Percentiles rank a stretch among this genome's conserved stretches.
phyloP scores from a whole-genome alignment of 2,329 filamentous ascomycete species.

The Fusarium succisae region DNA sequence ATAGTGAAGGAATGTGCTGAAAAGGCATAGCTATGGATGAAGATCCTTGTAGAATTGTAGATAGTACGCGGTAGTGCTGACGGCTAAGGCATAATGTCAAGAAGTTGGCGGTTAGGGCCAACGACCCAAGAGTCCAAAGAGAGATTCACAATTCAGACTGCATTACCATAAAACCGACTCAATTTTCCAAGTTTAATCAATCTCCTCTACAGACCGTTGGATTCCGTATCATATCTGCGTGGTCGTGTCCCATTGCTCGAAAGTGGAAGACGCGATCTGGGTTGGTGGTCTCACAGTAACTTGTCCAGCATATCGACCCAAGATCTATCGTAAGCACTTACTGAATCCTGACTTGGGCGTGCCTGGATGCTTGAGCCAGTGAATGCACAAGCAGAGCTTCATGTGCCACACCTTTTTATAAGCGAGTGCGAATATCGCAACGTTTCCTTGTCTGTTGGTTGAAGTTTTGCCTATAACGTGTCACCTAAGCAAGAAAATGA shows the following conservation, averaged over 20 bases:
- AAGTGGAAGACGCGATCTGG: too few species aligned
- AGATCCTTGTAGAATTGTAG: not conserved
- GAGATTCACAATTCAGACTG: not conserved
- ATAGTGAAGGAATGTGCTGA: too few species aligned
- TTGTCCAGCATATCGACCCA: not conserved
- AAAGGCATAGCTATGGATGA: not conserved
- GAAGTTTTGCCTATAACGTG: fast-evolving
- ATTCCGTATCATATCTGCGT: not conserved
- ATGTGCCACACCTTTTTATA: not conserved
- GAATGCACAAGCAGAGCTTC: not conserved
- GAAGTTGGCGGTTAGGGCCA: not conserved
- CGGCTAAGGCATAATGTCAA: not conserved
- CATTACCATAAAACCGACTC: not conserved
- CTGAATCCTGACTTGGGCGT: too few species aligned
- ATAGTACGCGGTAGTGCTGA: not conserved
- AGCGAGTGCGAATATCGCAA: not conserved
- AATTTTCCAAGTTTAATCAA: not conserved
- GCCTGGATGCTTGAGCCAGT: not conserved
- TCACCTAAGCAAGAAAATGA: fast-evolving
- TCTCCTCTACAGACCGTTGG: too few species aligned
- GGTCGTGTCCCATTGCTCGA: fast-evolving
- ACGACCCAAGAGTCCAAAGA: not conserved
- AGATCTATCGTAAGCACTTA: not conserved
- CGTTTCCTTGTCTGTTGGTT: not conserved
- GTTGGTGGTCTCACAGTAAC: not conserved